These are phyloP conservation scores for Fomitopsis pinicola DNA, from an alignment of 1,284 basidiomycete species.

Conservation along the genomic window DNA sequence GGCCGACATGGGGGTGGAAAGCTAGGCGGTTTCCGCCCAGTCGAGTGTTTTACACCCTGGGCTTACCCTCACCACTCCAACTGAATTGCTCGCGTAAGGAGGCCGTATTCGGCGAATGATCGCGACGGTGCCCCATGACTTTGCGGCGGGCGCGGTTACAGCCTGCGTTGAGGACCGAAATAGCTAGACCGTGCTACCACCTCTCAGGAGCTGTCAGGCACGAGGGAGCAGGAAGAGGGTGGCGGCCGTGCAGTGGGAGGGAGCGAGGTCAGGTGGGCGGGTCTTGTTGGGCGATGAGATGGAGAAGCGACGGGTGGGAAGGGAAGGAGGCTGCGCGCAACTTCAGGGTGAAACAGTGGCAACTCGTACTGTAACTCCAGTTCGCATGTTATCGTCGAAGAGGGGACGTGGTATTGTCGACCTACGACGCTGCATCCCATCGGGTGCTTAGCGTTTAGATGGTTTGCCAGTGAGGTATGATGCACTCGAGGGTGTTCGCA, in stretches of 20 bases:
- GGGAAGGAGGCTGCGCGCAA: neutral
- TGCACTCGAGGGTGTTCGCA: too few species aligned
- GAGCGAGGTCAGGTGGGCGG: neutral
- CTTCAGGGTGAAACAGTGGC: too few species aligned
- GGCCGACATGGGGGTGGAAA: neutral
- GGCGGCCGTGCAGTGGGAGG: neutral
- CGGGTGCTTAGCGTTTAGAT: too few species aligned
- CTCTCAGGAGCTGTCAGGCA: neutral
- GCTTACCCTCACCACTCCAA: neutral
- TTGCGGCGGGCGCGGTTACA: neutral
- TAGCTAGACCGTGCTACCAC: neutral
- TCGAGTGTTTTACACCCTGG: neutral
- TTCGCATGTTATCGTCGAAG: too few species aligned
- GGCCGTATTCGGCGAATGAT: neutral
- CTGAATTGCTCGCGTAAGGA: constrained; percentile 1
- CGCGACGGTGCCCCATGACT: neutral
- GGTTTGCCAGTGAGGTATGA: too few species aligned
- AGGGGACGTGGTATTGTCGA: too few species aligned
- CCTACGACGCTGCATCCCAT: too few species aligned
- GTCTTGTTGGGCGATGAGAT: neutral
- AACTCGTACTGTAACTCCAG: too few species aligned
- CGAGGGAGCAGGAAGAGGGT: neutral
- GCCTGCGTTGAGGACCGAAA: neutral
- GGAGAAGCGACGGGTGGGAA: neutral
- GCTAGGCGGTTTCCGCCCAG: neutral